These are phyloP conservation scores for Termitomyces sp. DNA, from an alignment of 768 basidiomycete species.

Conservation along the genomic window DNA sequence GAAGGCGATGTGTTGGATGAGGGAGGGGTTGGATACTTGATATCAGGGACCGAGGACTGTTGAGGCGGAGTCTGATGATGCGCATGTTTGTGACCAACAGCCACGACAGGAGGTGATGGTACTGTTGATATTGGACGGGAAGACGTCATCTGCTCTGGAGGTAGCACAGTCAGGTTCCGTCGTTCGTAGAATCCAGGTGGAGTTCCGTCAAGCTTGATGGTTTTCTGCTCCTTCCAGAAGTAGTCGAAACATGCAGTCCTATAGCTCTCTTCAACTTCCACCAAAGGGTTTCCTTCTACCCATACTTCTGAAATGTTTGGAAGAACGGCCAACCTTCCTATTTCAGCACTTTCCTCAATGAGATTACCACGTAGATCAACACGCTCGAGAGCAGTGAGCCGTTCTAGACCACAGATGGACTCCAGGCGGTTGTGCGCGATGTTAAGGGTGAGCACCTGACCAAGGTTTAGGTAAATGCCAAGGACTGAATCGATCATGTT, in stretches of 20 bases:
- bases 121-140: conserved; percentile 41
- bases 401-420: conserved; percentile 92
- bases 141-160: conserved; percentile 48
- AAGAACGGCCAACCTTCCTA: conserved; percentile 75
- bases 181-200: conserved; percentile 69
- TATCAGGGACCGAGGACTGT: conserved; percentile 10
- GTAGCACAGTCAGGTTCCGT: conserved; percentile 44
- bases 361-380: conserved; percentile 80
- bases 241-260: conserved; percentile 75
- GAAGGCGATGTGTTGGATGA: conserved; percentile 42
- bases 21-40: conserved; percentile 29
- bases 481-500: conserved; percentile 98
- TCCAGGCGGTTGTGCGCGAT: conserved; percentile 85
- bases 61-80: conserved; percentile 15
- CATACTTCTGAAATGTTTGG: conserved; percentile 79
- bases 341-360: conserved; percentile 78
- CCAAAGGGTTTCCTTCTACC: conserved; percentile 81
- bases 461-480: conserved; percentile 78
- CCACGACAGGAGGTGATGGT: conserved; percentile 55
- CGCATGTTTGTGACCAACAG: conserved; percentile 40
- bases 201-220: conserved; percentile 70
- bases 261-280: conserved; percentile 67
- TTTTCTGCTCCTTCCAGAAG: conserved; percentile 83
- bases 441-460: conserved; percentile 73
- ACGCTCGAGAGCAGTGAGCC: conserved; percentile 77